Percentiles rank a stretch among this genome's conserved stretches.
Evolutionary conservation across 1,284 basidiomycete genomes (phyloP).

Genomic region (Fistulinella staudtii): DNA sequence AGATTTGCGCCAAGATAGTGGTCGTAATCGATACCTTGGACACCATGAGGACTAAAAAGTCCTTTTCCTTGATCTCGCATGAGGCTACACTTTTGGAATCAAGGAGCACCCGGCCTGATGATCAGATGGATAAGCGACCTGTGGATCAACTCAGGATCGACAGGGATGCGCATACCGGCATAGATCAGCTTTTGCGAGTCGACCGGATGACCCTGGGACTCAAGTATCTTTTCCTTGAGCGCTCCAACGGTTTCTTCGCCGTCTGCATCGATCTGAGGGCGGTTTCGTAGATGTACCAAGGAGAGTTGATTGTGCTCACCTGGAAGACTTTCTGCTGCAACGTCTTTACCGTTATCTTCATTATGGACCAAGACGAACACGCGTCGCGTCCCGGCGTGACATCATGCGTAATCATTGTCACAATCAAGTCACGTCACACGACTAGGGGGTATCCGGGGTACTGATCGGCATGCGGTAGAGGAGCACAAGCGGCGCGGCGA

Average conservation of each 20-base stretch:
- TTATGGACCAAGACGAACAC: slow-evolving; percentile 39
- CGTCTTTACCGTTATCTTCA: slow-evolving; percentile 94
- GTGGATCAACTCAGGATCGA: slow-evolving; percentile 3
- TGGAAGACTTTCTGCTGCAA: slow-evolving; percentile 86
- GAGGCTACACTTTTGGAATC: slow-evolving; percentile 89
- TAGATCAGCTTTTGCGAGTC: slow-evolving; percentile 93
- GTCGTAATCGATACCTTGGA: slow-evolving; percentile 65
- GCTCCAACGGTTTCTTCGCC: slow-evolving; percentile 69
- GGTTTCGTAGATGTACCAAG: slow-evolving; percentile 2
- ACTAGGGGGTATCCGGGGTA: slow-evolving; percentile 24
- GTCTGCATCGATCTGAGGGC: slow-evolving; percentile 74
- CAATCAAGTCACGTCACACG: slow-evolving; percentile 19
- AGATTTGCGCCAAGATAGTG: neutral
- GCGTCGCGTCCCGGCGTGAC: slow-evolving; percentile 15
- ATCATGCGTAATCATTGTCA: slow-evolving; percentile 22
- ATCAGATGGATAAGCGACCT: slow-evolving; percentile 5
- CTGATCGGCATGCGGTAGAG: slow-evolving; percentile 16
- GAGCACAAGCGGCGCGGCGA: slow-evolving; percentile 16
- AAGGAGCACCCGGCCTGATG: slow-evolving; percentile 83
- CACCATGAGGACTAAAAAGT: slow-evolving; percentile 98
- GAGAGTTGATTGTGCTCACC: slow-evolving; percentile 36
- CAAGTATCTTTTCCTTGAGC: slow-evolving; percentile 85
- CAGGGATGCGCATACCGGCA: slow-evolving; percentile 55
- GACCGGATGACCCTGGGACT: slow-evolving; percentile 71
- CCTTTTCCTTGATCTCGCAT: slow-evolving; percentile 96